Base-by-base conservation (phyloP, 768 basidiomycete species). In the Tephrocybe sp. region DNA sequence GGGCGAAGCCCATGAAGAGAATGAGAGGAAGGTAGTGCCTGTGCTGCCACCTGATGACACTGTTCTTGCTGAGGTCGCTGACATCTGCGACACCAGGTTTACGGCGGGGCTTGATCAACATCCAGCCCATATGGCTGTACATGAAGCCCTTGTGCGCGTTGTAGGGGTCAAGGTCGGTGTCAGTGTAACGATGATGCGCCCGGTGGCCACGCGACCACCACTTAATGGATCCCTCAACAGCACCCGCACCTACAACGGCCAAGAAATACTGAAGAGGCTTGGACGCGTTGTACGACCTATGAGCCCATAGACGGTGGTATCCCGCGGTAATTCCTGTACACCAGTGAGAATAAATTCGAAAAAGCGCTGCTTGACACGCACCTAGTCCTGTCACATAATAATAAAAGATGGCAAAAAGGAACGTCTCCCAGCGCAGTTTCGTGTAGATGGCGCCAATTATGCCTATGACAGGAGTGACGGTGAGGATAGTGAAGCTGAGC, bases 171-270 rank as follows among this genome's bases (percentile, higher is more conserved):
- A 98, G 87, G 49, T 93, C 91, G 62, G 94, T 98, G 71, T 96
- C 94, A 59, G 94, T 98, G 75, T 97, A 96, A 37, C 94, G 83
- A 65, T 97, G 95, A 69, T 97, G 95, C 3, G 96, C 96, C 54
- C 96, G 90, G 76, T 99, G 97, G 42, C 95, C 95, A 46, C 97
- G 84, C 18, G 88, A 88, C 97, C 97, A 98, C 97, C 97, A 98
- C 68, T 92, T 90, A 74, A 99, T 96, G 18, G 95, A 97, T 8
- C 96, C 96, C 65, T 99, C 83, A 41, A 96, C 88, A 4, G 96
- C 95, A 42, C 97, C 96, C 1, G 93, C 86, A 44, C 96, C 97
- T 9, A 85, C 79, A 17, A 89, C 62, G 21, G 94, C 91, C 42
- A 98, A 83, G 57, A 81, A 72, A 64, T 93, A 97, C 66, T 98